A percentile compares a stretch with the other conserved stretches of the same genome.
Evolutionary conservation across 139 green algal species (phyloP).

Genomic region (Volvox africanus): DNA sequence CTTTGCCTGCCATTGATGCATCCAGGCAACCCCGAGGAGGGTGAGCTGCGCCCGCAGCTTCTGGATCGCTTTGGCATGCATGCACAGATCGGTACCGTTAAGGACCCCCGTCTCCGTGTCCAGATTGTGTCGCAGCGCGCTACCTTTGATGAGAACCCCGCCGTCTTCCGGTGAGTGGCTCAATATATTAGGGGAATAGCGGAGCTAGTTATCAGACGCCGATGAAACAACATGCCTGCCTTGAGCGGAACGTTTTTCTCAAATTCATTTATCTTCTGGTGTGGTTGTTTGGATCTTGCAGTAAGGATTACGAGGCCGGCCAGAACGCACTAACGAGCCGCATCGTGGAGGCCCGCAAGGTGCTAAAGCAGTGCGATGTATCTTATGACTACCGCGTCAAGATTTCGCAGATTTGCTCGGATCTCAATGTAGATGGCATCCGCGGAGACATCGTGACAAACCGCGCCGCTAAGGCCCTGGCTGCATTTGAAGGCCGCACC

Average conservation of each 20-base stretch:
- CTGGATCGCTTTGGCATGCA: conserved; percentile 94
- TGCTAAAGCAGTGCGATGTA: conserved; percentile 58
- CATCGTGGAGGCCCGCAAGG: conserved; percentile 67
- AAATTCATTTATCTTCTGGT: not conserved
- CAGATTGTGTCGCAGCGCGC: conserved; percentile 90
- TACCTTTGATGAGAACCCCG: conserved; percentile 86
- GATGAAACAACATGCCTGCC: too few relatives aligned
- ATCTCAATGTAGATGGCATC: conserved; percentile 95
- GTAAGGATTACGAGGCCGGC: conserved; percentile 36
- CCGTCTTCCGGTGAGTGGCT: conserved; percentile 47
- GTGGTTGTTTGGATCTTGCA: not conserved
- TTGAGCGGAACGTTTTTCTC: not conserved
- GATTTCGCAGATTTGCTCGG: conserved; percentile 78
- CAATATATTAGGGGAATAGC: too few relatives aligned
- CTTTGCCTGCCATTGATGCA: not conserved
- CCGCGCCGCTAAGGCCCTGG: conserved; percentile 85
- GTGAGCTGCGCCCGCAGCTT: conserved; percentile 95
- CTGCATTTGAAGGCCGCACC: conserved; percentile 81
- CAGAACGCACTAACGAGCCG: conserved; percentile 63
- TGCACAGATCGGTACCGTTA: conserved; percentile 82
- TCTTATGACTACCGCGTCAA: conserved; percentile 74
- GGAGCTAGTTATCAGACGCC: too few relatives aligned
- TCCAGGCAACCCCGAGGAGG: conserved; percentile 81
- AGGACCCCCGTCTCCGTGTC: conserved; percentile 79
- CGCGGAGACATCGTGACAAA: conserved; percentile 96